Percentiles rank a stretch among this genome's conserved stretches.
These are phyloP conservation scores for Diaporthe sp. DNA, from an alignment of 2,329 filamentous ascomycete genomes.

Conservation along the genomic window DNA sequence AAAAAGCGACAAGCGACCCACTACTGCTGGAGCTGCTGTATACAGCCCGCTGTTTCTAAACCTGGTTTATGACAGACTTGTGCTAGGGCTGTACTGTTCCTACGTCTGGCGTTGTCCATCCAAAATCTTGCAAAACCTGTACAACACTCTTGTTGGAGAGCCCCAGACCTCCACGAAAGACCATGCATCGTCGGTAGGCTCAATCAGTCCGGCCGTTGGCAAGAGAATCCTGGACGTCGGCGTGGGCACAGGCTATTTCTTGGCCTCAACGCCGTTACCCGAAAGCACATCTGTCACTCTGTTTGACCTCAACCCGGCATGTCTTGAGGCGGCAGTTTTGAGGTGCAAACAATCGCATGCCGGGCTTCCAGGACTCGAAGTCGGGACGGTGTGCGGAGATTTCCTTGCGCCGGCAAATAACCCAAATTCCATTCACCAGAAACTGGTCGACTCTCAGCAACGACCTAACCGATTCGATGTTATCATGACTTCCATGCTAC, in stretches of 20 bases:
- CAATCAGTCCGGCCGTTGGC: not conserved
- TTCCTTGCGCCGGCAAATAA: not conserved
- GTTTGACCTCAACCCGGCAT: constrained; percentile 18
- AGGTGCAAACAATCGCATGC: not conserved
- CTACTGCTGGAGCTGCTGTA: not conserved
- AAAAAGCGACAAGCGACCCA: not conserved
- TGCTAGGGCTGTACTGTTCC: constrained; percentile 2
- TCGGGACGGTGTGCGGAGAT: constrained; percentile 10
- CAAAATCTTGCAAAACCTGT: not conserved
- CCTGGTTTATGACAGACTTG: constrained; percentile 12
- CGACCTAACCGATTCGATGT: not conserved
- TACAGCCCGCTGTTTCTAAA: constrained; percentile 19
- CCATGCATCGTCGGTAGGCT: not conserved
- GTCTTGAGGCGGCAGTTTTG: constrained; percentile 1
- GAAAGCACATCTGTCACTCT: not conserved
- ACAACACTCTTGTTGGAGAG: not conserved
- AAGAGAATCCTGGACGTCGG: constrained; percentile 15
- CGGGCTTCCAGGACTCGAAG: not conserved
- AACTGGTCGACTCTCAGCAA: not conserved
- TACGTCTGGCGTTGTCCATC: constrained; percentile 13
- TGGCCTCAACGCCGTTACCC: not conserved
- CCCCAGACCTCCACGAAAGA: not conserved
- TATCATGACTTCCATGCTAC: not conserved
- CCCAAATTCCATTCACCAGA: constrained; percentile 3
- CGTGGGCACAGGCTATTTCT: constrained; percentile 20